These are phyloP conservation scores for Populus deltoides DNA, from an alignment of 345 rosid genomes.

Conservation along the genomic window DNA sequence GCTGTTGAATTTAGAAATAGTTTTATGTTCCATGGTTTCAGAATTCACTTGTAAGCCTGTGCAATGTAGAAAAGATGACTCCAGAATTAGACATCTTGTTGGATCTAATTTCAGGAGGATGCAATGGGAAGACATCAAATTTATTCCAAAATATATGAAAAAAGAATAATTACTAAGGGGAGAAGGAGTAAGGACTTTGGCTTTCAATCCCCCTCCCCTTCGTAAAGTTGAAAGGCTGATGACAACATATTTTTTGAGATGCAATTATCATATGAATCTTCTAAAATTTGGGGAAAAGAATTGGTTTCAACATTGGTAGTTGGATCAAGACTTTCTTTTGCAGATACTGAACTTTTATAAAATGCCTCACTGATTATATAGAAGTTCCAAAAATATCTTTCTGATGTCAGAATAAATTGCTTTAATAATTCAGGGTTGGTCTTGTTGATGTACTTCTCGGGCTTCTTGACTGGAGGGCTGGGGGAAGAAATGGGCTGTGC, in stretches of 20 bases:
- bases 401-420: neutral
- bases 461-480: conserved; percentile 96
- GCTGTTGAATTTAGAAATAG: too few relatives aligned
- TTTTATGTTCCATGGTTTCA: neutral
- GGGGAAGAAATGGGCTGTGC: conserved; percentile 82
- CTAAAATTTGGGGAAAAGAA: too few relatives aligned
- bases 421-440: conserved; percentile 63
- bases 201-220: too few relatives aligned
- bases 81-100: neutral
- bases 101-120: neutral
- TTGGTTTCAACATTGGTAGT: neutral
- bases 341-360: neutral
- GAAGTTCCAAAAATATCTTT: neutral
- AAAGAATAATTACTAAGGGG: neutral
- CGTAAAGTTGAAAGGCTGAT: too few relatives aligned
- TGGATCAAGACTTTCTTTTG: neutral
- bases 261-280: too few relatives aligned
- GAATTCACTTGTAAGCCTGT: neutral
- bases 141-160: neutral
- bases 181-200: too few relatives aligned
- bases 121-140: neutral
- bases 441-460: conserved; percentile 95
- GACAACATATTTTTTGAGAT: too few relatives aligned
- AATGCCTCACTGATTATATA: neutral
- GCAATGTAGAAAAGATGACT: neutral